These are phyloP conservation scores for Dendryphion nanum DNA, from an alignment of 2,329 filamentous ascomycete genomes.

Conservation along the genomic window DNA sequence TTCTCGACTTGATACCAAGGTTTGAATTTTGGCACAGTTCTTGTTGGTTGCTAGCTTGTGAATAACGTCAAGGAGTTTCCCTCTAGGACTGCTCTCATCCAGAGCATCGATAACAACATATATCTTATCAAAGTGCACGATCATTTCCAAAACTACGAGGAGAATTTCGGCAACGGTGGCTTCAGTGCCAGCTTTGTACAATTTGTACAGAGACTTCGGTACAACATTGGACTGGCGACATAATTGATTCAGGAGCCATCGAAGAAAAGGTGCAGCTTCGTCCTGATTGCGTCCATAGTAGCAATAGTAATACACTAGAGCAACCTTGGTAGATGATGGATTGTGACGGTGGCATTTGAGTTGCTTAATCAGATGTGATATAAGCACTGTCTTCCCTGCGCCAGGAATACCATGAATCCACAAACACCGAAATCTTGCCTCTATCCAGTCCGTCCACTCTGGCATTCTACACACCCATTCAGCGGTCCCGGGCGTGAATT, in stretches of 20 bases:
- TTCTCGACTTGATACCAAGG: conserved; percentile 3
- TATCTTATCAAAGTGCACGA: conserved; percentile 2
- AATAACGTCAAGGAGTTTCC: conserved; percentile 3
- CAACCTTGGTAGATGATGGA: not conserved
- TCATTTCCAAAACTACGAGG: not conserved
- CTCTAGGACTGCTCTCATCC: conserved; percentile 7
- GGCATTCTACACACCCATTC: conserved; percentile 4
- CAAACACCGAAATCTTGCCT: conserved; percentile 1
- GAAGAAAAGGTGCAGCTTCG: conserved; percentile 5
- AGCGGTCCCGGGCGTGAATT: conserved; percentile 2
- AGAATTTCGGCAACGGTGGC: conserved; percentile 1
- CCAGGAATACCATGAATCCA: conserved; percentile 10
- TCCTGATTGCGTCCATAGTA: conserved; percentile 8
- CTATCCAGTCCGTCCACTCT: conserved; percentile 5
- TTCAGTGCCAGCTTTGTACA: conserved; percentile 1
- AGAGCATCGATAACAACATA: conserved; percentile 7
- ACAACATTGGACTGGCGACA: conserved; percentile 3
- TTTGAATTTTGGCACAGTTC: not conserved
- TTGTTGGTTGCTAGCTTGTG: not conserved
- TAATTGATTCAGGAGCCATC: conserved; percentile 4
- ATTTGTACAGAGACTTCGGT: not conserved
- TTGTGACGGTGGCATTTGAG: not conserved
- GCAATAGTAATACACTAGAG: conserved; percentile 6
- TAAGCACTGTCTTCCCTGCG: conserved; percentile 8
- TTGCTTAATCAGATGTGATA: conserved; percentile 5